Evolutionary conservation across 2,329 filamentous ascomycete species (phyloP).

Genomic region (Leptographium procerum): DNA sequence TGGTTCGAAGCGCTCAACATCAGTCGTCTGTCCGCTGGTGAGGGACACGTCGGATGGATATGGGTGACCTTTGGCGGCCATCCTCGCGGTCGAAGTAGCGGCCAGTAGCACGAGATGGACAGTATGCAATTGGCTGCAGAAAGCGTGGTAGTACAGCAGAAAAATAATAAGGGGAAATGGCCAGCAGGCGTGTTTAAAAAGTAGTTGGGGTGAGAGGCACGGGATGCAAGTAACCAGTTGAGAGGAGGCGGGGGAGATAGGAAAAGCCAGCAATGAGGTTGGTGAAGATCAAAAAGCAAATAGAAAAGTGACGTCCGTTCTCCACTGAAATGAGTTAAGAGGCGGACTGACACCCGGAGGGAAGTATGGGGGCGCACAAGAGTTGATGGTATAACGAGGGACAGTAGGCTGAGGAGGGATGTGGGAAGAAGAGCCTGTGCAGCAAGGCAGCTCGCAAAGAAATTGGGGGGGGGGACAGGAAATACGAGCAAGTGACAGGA

Average conservation of each 20-base stretch:
- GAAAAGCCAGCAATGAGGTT: background rate
- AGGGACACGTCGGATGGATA: background rate
- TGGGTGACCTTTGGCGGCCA: background rate
- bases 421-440: too few relatives aligned
- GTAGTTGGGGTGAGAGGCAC: background rate
- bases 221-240: too few relatives aligned
- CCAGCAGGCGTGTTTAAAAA: background rate
- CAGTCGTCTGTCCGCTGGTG: background rate
- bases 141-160: background rate
- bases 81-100: background rate
- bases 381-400: too few relatives aligned
- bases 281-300: background rate
- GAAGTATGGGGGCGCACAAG: too few relatives aligned
- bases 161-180: background rate
- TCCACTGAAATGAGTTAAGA: too few relatives aligned
- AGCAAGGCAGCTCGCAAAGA: too few relatives aligned
- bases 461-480: background rate
- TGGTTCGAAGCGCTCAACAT: constrained; percentile 1
- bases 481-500: background rate
- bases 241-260: background rate
- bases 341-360: too few relatives aligned
- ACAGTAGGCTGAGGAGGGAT: too few relatives aligned
- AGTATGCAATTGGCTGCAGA: background rate
- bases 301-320: background rate
- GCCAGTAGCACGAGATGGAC: background rate